A percentile compares a stretch with the other conserved stretches of the same genome.
phyloP scores from a whole-genome alignment of 2,329 filamentous ascomycete species.

The Pseudogymnoascus sp. region DNA sequence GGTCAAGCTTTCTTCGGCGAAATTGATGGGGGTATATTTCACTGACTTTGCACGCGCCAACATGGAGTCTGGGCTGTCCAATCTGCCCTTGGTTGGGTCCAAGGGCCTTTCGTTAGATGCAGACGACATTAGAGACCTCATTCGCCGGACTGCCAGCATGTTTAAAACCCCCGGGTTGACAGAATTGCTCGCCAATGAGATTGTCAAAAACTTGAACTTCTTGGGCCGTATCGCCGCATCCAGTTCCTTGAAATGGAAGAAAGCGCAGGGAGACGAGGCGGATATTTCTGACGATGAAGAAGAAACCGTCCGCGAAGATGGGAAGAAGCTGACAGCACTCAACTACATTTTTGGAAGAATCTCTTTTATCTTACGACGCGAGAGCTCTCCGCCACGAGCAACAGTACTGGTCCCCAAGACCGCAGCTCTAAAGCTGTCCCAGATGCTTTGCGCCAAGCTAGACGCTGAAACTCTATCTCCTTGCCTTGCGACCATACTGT shows the following conservation, averaged over 20 bases:
- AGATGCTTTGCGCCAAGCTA: conserved; percentile 57
- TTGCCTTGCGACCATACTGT: conserved; percentile 55
- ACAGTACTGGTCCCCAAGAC: conserved; percentile 63
- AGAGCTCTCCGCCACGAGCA: conserved; percentile 53
- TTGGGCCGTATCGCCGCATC: conserved; percentile 57
- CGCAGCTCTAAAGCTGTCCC: conserved; percentile 64
- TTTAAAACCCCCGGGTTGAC: conserved; percentile 57
- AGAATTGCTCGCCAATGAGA: conserved; percentile 68
- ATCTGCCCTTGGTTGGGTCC: conserved; percentile 57
- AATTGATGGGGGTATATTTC: conserved; percentile 68
- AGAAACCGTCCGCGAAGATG: conserved; percentile 37
- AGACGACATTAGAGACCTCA: conserved; percentile 54
- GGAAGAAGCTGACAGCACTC: conserved; percentile 46
- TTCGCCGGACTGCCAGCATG: conserved; percentile 40
- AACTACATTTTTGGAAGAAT: conserved; percentile 72
- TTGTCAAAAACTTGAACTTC: conserved; percentile 74
- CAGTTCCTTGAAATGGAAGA: conserved; percentile 43
- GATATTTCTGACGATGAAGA: conserved; percentile 33
- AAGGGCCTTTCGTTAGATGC: conserved; percentile 60
- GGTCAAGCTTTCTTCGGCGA: conserved; percentile 69
- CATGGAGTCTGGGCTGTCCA: conserved; percentile 41
- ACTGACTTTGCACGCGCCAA: conserved; percentile 64
- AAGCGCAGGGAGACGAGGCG: conserved; percentile 35
- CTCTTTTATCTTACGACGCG: conserved; percentile 68
- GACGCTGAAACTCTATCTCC: conserved; percentile 47